These are phyloP conservation scores for Diaporthe longicolla DNA, from an alignment of 2,329 filamentous ascomycete species.

Conservation along the genomic window DNA sequence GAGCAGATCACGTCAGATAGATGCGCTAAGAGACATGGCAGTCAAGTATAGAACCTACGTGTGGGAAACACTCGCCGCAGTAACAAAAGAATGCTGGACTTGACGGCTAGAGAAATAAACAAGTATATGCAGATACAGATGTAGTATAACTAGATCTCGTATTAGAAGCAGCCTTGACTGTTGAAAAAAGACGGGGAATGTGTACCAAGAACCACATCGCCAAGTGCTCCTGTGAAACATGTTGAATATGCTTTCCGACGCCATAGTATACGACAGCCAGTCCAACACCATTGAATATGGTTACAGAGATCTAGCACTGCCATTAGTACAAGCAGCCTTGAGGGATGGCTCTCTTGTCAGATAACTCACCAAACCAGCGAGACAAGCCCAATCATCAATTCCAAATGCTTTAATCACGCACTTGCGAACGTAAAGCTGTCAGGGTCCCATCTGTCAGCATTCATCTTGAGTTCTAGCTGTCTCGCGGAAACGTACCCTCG, in stretches of 20 bases:
- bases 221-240: slow-evolving; percentile 31
- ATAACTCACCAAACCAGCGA: slow-evolving; percentile 18
- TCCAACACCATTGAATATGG: slow-evolving; percentile 38
- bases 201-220: slow-evolving; percentile 32
- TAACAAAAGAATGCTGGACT: slow-evolving; percentile 37
- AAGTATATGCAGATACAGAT: slow-evolving; percentile 40
- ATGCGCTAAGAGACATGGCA: neutral
- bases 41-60: slow-evolving; percentile 4
- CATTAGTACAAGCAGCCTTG: neutral
- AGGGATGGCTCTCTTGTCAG: neutral
- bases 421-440: slow-evolving; percentile 5
- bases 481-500: neutral
- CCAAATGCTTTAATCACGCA: slow-evolving; percentile 3
- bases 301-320: slow-evolving; percentile 11
- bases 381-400: slow-evolving; percentile 23
- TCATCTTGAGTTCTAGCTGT: too few species aligned
- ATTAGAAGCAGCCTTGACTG: neutral
- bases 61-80: slow-evolving; percentile 35
- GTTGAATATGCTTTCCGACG: slow-evolving; percentile 38
- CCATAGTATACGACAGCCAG: slow-evolving; percentile 35
- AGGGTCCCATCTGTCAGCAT: neutral
- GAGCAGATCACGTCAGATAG: neutral
- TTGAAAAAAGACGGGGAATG: neutral
- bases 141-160: slow-evolving; percentile 35
- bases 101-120: slow-evolving; percentile 36